Evolutionary conservation across 2,329 filamentous ascomycete species (phyloP), one percentile per base, ranked within the genome.

Genomic region (Phaeomoniella chlamydospora): DNA sequence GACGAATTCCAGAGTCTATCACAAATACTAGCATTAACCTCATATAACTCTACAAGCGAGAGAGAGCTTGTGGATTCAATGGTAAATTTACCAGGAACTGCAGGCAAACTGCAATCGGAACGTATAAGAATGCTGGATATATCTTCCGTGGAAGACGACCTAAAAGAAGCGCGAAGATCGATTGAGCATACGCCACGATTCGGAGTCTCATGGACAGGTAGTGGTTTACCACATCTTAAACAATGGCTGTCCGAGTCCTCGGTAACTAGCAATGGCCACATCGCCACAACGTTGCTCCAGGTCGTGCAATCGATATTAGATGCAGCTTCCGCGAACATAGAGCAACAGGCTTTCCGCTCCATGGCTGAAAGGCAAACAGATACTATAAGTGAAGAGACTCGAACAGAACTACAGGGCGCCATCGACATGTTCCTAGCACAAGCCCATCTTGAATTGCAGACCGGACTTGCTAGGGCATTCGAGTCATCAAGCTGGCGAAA

Each of bases 401-500:
- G 63, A n/a, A 45, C 55, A 12, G 51, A 56, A 3, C 62, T 93
- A n/a, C 64, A 73, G 31, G 53, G 56, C 2, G 68, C 67, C 1
- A 70, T 94, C 1, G 65, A 73, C 1, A 56, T 61, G 3, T 94
- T 87, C 85, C 77, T 86, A 0, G 77, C 88, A 48, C 65, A 66
- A 15, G 84, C 83, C 0, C 88, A 96, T 52, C 70, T 75, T 1
- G 88, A 96, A 56, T 68, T 96, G 5, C 82, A 85, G 42, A 71
- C 80, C 35, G 72, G 86, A 46, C 72, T 94, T 2, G 80, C 88
- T 44, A 61, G 74, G 31, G 86, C 84, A 0, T 88, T 94, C 47
- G 65, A 71, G 0, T 76, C 81, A n/a, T 68, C 63, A 13, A 68
- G 76, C 29, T 94, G 88, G 88, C 72, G 74, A 16, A 79, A 81